Evolutionary conservation across 192 early-diverging fungal species (phyloP), one percentile per base, ranked within the genome.

Genomic region (Backusella morwellensis): DNA sequence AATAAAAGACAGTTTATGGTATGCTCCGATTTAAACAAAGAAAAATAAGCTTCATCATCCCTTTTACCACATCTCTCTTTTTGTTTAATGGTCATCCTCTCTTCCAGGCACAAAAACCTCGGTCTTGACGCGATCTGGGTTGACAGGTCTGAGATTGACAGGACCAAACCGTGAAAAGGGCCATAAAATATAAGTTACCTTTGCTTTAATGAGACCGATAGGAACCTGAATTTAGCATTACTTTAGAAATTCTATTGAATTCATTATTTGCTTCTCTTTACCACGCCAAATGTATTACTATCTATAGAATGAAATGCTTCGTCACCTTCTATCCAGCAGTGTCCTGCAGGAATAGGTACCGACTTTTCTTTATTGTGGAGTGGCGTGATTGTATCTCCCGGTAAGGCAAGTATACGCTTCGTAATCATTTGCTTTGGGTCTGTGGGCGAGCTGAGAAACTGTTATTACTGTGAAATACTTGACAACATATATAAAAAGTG

Each of bases 311-410:
- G 92, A 77, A 93, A 96, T 56, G 86, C 86, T 76, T 96, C 94
- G 79, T 96, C 94, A 67, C 92, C 91, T 78, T 96, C 95, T 44
- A 95, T 84, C 95, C 95, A 96, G 78, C 91, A 93, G 72, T 96
- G 90, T 21, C 95, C 95, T 75, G 79, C 80, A 34, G 95, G 95
- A 19, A 96, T 82, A 42, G 85, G 86, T 6, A 95, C 78, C 2
- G 54, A 4, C 68, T 21, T n/a, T 59, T 73, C 40, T 44, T 66
- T 32, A 52, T 68, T 42, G 21, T 41, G 74, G n/a, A 83, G 54
- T 42, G 90, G 87, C 38, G 82, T 76, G 23, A 94, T 86, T 3
- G 86, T 87, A 78, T 97, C 96, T 29, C 94, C 94, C 41, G 90
- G 91, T 70, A 96, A 63, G 1, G 92, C 96, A 32, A 95, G 86